A percentile compares a stretch with the other conserved stretches of the same genome.
These are phyloP conservation scores for Annulohypoxylon truncatum DNA, from an alignment of 2,329 filamentous ascomycete species.

Conservation along the genomic window DNA sequence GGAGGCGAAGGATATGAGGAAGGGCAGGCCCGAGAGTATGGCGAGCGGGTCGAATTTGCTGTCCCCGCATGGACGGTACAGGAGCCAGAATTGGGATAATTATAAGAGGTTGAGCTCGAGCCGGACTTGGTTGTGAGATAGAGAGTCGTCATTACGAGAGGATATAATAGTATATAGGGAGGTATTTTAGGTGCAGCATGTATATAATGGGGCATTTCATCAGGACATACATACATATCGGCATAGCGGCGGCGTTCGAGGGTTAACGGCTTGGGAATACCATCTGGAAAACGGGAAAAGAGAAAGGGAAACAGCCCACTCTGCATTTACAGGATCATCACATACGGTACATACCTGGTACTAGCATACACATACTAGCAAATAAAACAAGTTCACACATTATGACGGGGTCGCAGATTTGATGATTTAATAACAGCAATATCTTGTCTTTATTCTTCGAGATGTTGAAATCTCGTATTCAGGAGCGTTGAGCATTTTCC, in stretches of 20 bases:
- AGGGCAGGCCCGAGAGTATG: neutral
- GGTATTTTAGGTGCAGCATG: neutral
- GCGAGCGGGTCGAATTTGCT: constrained; percentile 34
- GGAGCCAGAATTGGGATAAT: constrained; percentile 28
- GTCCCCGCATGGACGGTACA: neutral
- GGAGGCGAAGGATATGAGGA: constrained; percentile 25
- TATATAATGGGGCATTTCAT: neutral
- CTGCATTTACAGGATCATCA: constrained; percentile 1
- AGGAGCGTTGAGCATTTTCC: constrained; percentile 25
- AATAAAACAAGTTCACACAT: neutral
- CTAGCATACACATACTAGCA: neutral
- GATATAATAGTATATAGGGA: neutral
- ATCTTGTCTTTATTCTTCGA: constrained; percentile 10
- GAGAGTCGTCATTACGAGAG: neutral
- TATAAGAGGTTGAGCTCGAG: constrained; percentile 44
- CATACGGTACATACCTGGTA: no score
- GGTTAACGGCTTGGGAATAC: constrained; percentile 3
- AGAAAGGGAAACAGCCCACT: neutral
- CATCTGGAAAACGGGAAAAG: constrained; percentile 1
- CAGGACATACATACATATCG: neutral
- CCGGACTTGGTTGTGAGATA: constrained; percentile 33
- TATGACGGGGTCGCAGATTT: neutral
- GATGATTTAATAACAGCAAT: constrained; percentile 4
- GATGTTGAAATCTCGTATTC: constrained; percentile 36
- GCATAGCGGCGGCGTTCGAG: constrained; percentile 34